A percentile compares a stretch with the other conserved stretches of the same genome.
Evolutionary conservation across 305 asterid genomes (phyloP).

Genomic region (Caryopteris hybrid): DNA sequence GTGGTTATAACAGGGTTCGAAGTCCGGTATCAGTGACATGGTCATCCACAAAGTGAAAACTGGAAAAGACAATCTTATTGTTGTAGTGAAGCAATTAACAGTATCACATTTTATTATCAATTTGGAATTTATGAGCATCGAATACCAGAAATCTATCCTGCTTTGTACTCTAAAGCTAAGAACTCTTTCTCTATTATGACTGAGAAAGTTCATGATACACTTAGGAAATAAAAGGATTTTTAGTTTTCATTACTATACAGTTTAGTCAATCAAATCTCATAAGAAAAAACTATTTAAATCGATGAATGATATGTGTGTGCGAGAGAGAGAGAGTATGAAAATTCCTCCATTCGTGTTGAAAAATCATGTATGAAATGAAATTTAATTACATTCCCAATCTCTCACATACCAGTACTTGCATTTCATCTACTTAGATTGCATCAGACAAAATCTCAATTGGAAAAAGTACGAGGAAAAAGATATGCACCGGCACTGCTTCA

Average conservation of each 20-base stretch:
- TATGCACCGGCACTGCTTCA: slow-evolving; percentile 29
- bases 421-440: slow-evolving; percentile 22
- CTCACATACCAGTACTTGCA: too few species aligned
- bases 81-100: background rate
- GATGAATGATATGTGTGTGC: background rate
- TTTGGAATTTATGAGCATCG: slow-evolving; percentile 10
- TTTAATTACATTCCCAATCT: too few species aligned
- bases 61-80: background rate
- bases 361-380: slow-evolving; percentile 21
- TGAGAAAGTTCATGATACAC: background rate
- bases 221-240: slow-evolving; percentile 8
- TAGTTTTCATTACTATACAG: background rate
- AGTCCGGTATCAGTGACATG: slow-evolving; percentile 90
- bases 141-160: background rate
- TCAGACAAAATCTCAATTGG: slow-evolving; percentile 9
- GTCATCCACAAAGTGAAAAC: slow-evolving; percentile 38
- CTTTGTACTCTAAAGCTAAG: slow-evolving; percentile 17
- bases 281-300: background rate
- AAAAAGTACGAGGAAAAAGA: slow-evolving; percentile 22
- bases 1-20: slow-evolving; percentile 45
- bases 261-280: background rate
- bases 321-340: background rate
- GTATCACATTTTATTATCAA: slow-evolving; percentile 1
- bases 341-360: slow-evolving; percentile 2
- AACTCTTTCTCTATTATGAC: background rate